Evolutionary conservation across 345 rosid species (phyloP).

Genomic region (Syzygium grande): DNA sequence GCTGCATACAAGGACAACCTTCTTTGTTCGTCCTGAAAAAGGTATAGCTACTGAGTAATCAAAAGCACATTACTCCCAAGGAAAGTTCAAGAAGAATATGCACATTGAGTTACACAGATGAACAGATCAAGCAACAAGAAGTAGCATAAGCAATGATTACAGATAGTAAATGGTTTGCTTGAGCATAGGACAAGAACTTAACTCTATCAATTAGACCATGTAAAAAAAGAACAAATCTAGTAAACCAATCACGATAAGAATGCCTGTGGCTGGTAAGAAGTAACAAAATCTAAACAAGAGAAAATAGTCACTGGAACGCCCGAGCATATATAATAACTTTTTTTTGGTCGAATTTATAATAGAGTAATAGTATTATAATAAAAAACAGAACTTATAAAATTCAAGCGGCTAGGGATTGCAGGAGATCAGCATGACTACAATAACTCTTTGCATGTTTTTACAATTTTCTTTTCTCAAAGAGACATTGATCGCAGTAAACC

Average conservation of each 20-base stretch:
- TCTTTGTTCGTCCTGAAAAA: constrained; percentile 62
- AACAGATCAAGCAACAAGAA: neutral
- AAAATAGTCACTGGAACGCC: neutral
- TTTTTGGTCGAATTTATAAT: too few relatives aligned
- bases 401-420: neutral
- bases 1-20: constrained; percentile 77
- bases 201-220: neutral
- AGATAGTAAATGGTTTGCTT: neutral
- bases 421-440: neutral
- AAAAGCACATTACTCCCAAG: neutral
- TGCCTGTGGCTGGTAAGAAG: neutral
- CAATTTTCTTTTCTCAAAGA: neutral
- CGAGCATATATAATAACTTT: neutral
- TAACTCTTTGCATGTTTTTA: neutral
- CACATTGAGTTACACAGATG: neutral
- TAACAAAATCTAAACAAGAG: neutral
- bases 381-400: neutral
- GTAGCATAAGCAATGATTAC: neutral
- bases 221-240: neutral
- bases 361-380: neutral
- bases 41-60: neutral
- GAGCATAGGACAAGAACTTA: neutral
- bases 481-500: neutral
- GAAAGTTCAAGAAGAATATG: neutral
- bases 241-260: neutral